Conservation (phyloP, 2,329 filamentous ascomycete genomes). For the Trichoderma citrinoviride region DNA sequence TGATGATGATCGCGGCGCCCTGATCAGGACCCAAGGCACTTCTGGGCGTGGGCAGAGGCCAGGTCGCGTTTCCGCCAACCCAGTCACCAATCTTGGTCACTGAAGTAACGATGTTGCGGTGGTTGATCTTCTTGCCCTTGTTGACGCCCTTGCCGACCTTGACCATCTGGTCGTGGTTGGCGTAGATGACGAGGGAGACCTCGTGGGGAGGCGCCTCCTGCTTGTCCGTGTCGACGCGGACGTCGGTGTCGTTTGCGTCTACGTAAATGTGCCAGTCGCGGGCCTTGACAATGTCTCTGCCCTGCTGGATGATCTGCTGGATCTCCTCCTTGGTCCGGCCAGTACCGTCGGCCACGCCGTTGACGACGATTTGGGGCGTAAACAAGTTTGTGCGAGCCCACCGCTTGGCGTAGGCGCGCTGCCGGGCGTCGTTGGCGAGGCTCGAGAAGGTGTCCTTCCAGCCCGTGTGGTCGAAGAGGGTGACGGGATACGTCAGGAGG, state of each 20-base stretch:
- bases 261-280: conserved; percentile 13
- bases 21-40: conserved; percentile 3
- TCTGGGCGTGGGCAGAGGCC: conserved; percentile 3
- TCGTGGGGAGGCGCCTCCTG: conserved; percentile 6
- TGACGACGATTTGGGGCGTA: conserved; percentile 6
- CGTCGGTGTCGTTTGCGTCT: conserved; percentile 9
- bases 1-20: conserved; percentile 7
- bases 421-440: conserved; percentile 5
- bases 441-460: conserved; percentile 16
- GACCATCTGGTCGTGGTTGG: conserved; percentile 1
- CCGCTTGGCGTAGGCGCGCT: conserved; percentile 12
- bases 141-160: conserved; percentile 9
- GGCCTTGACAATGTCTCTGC: conserved; percentile 1
- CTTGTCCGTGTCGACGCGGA: conserved; percentile 8
- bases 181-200: background rate
- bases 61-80: conserved; percentile 7
- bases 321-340: conserved; percentile 14
- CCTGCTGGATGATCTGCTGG: conserved; percentile 6
- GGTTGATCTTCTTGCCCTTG: conserved; percentile 17
- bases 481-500: conserved; percentile 11
- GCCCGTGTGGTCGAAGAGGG: conserved; percentile 16
- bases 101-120: conserved; percentile 9
- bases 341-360: conserved; percentile 3
- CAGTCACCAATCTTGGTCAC: conserved; percentile 15
- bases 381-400: conserved; percentile 8